Base-by-base conservation (phyloP, 768 basidiomycete genomes). In the Boletus insuetus region DNA sequence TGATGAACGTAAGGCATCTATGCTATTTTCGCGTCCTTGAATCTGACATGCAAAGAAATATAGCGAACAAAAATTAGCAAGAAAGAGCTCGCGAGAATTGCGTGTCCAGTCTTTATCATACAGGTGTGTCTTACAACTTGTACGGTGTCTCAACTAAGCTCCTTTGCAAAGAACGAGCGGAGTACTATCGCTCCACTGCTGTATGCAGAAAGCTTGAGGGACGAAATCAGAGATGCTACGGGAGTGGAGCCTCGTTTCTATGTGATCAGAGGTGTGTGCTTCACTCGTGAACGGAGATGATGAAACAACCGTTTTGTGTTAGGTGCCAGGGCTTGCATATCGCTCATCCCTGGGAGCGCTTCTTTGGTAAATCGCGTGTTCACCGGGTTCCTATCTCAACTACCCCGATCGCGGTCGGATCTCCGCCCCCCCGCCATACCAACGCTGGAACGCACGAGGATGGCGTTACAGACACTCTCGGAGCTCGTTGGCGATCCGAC, bases 331-430 rank as follows among this genome's bases (percentile, higher is more conserved):
- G 81, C 80, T 4, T 80, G 77, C 62, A 65, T 89, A 39, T 80
- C 79, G 61, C 70, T 89, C 51, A 65, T 81, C 14, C 79, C 81
- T 4, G 76, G 82, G 9, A 80, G 73, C 39, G 79, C 82, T 6
- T 84, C 85, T 34, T 78, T 86, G 41, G 79, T 82, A 14, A 87
- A 87, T 64, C 82, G 83, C 58, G 81, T 82, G 6, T 81, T 86
- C 59, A 60, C 73, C 49, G 83, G 81, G 62, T 91, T 91, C 66
- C 67, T 91, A 11, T 70, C 74, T 14, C 79, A 82, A 16, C 77
- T 82, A 35, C 80, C 84, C 10, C 77, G 64, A 24, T 65, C 73
- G 13, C 71, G 77, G 19, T 83, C 84, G 39, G 80, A 82, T 49
- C 70, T 82, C n/a, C 45, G 64, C 0, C 71, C 71, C 5, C 76